These are phyloP conservation scores for Pseudogymnoascus sp. DNA, from an alignment of 2,329 filamentous ascomycete genomes.

Conservation along the genomic window DNA sequence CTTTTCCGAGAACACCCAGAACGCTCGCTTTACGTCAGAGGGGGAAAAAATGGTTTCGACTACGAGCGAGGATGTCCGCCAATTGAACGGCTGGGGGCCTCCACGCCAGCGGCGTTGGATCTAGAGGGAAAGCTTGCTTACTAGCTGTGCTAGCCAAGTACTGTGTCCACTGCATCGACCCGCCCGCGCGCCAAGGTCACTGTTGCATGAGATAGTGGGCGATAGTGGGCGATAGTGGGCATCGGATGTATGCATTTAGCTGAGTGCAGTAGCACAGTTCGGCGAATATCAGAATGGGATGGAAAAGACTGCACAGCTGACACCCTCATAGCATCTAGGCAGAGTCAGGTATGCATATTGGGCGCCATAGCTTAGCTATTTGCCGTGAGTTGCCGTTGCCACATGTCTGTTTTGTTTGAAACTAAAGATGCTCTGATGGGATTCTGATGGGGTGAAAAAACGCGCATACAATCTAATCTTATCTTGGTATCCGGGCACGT, in stretches of 20 bases:
- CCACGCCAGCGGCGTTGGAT: neutral
- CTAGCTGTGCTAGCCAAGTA: neutral
- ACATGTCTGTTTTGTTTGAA: neutral
- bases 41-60: neutral
- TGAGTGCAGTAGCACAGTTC: neutral
- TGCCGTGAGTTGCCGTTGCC: neutral
- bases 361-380: neutral
- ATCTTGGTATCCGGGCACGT: neutral
- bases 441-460: neutral
- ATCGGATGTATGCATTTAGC: neutral
- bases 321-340: neutral
- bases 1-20: conserved; percentile 3
- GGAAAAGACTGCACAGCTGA: neutral
- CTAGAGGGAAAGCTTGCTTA: neutral
- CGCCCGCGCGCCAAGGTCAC: neutral
- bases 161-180: neutral
- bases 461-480: conserved; percentile 3
- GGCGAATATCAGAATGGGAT: neutral
- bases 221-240: too few species aligned
- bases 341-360: neutral
- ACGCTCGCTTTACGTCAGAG: neutral
- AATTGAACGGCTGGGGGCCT: neutral
- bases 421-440: neutral
- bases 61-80: neutral
- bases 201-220: neutral